Conservation (phyloP, 257 asterid genomes). For the Plantago major region DNA sequence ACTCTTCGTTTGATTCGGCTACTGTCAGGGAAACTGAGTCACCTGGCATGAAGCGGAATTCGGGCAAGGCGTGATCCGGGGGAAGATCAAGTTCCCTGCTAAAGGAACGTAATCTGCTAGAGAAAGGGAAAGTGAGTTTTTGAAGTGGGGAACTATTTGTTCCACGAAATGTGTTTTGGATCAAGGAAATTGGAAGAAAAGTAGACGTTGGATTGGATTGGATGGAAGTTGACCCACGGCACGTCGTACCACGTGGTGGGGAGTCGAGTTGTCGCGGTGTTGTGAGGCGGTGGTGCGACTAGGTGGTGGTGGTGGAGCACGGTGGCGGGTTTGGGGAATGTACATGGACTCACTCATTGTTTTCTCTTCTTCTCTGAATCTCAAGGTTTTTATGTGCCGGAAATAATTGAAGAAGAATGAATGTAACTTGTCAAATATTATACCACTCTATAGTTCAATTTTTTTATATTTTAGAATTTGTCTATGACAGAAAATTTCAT, state of each 20-base stretch:
- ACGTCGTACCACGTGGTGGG: constrained; percentile 30
- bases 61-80: constrained; percentile 16
- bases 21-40: constrained; percentile 36
- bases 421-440: too few species aligned
- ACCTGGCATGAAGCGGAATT: constrained; percentile 27
- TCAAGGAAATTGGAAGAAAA: constrained; percentile 35
- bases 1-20: constrained; percentile 22
- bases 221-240: constrained; percentile 26
- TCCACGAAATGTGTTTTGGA: constrained; percentile 31
- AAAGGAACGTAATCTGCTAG: constrained; percentile 41
- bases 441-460: too few species aligned
- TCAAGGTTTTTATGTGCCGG: too few species aligned
- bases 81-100: constrained; percentile 27
- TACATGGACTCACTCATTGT: too few species aligned
- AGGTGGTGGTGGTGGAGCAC: too few species aligned
- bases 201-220: constrained; percentile 35
- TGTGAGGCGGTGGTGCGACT: too few species aligned
- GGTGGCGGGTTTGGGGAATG: too few species aligned
- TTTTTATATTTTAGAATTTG: too few species aligned
- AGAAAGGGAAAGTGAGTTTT: constrained; percentile 33
- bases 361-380: too few species aligned
- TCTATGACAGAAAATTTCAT: too few species aligned
- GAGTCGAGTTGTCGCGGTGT: too few species aligned
- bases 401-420: too few species aligned
- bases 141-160: constrained; percentile 28